phyloP scores from a whole-genome alignment of 139 green algal genomes.

The Volvox reticuliferus region DNA sequence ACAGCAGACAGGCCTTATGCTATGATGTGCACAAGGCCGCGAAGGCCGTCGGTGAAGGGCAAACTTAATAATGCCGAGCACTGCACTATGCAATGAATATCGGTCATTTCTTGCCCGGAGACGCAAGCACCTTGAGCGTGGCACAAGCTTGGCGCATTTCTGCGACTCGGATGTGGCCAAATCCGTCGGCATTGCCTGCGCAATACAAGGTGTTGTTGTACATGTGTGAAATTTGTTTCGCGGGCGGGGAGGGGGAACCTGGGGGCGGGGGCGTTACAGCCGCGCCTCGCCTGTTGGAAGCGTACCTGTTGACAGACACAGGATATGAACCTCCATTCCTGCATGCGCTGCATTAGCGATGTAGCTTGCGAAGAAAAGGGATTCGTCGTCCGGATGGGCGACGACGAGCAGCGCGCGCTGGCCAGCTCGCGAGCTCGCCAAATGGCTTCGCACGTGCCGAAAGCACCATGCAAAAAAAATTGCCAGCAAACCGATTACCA shows the following conservation, averaged over 20 bases:
- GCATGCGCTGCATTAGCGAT: background rate
- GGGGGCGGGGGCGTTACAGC: background rate
- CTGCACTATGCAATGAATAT: too few relatives aligned
- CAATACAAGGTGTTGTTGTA: background rate
- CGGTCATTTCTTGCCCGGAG: too few relatives aligned
- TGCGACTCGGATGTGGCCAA: constrained; percentile 48
- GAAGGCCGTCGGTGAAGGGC: too few relatives aligned
- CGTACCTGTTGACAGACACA: constrained; percentile 64
- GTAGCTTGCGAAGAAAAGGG: constrained; percentile 70
- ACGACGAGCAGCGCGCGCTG: constrained; percentile 58
- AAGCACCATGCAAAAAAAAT: background rate
- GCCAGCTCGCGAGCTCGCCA: background rate
- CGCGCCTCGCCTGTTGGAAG: background rate
- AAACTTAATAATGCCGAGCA: too few relatives aligned
- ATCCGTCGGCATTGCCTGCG: constrained; percentile 64
- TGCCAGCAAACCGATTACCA: too few relatives aligned
- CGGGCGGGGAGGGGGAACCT: too few relatives aligned
- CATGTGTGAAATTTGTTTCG: background rate
- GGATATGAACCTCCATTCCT: constrained; percentile 27
- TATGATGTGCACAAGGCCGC: too few relatives aligned
- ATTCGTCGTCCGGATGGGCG: constrained; percentile 76
- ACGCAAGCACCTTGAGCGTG: background rate
- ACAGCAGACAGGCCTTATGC: too few relatives aligned
- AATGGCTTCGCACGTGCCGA: background rate
- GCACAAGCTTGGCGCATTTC: constrained; percentile 60